Percentiles rank a stretch among this genome's conserved stretches.
These are phyloP conservation scores for Magnaporthiopsis rhizophila DNA, from an alignment of 2,329 filamentous ascomycete genomes.

Conservation along the genomic window DNA sequence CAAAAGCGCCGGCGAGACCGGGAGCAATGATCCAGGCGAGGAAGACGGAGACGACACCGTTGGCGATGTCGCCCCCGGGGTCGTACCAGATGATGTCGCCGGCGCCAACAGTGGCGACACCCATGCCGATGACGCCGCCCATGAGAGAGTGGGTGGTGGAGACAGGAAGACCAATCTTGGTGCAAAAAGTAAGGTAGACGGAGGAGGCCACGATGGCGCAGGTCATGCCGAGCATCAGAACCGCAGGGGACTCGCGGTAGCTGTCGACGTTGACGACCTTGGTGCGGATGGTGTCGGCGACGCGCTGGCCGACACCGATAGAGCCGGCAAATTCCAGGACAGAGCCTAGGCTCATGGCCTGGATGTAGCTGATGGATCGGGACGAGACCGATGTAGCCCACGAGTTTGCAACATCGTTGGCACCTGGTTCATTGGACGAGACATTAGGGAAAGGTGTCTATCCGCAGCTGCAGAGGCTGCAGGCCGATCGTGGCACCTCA, in stretches of 20 bases:
- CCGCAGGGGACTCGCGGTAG: slow-evolving; percentile 38
- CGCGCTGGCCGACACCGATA: slow-evolving; percentile 51
- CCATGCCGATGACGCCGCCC: slow-evolving; percentile 51
- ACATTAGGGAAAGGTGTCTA: slow-evolving; percentile 5
- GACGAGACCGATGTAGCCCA: slow-evolving; percentile 70
- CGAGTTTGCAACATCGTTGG: slow-evolving; percentile 66
- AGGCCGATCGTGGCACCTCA: background rate
- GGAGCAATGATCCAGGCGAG: slow-evolving; percentile 55
- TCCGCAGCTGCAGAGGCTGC: background rate
- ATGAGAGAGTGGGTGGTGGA: slow-evolving; percentile 56
- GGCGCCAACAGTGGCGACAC: slow-evolving; percentile 45
- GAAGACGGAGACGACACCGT: slow-evolving; percentile 51
- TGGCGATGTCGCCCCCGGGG: slow-evolving; percentile 27
- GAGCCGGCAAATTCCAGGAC: slow-evolving; percentile 57
- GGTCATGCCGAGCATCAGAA: slow-evolving; percentile 52
- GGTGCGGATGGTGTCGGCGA: slow-evolving; percentile 54
- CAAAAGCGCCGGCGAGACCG: slow-evolving; percentile 44
- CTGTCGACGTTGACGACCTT: slow-evolving; percentile 43
- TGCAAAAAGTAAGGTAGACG: slow-evolving; percentile 48
- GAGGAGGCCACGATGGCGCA: slow-evolving; percentile 47
- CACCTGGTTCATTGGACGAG: slow-evolving; percentile 20
- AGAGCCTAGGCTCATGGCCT: slow-evolving; percentile 50
- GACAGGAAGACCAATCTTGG: slow-evolving; percentile 46
- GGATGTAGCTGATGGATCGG: slow-evolving; percentile 52
- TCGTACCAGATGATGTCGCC: slow-evolving; percentile 46